A percentile compares a stretch with the other conserved stretches of the same genome.
These are phyloP conservation scores for Ganoderma leucocontextum DNA, from an alignment of 1,284 basidiomycete genomes.

Conservation along the genomic window DNA sequence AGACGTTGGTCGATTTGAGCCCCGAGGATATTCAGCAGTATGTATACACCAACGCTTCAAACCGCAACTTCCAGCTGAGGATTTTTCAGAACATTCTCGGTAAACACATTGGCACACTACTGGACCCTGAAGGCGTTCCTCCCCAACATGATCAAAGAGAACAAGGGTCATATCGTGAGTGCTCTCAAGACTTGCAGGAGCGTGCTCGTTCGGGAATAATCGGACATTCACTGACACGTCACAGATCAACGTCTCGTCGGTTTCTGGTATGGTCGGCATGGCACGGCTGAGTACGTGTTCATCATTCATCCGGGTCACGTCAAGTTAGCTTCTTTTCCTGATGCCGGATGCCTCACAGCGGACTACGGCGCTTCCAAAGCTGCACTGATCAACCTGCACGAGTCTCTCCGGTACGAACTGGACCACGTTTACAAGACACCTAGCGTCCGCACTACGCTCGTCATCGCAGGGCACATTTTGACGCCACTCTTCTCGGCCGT, in stretches of 20 bases:
- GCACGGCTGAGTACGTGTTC: conserved; percentile 79
- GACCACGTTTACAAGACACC: conserved; percentile 83
- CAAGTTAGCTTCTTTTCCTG: conserved; percentile 11
- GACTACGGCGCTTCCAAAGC: conserved; percentile 93
- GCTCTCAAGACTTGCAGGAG: not conserved
- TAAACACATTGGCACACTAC: conserved; percentile 90
- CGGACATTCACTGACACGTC: not conserved
- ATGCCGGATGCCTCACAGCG: conserved; percentile 52
- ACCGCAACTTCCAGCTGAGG: conserved; percentile 5
- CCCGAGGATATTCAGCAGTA: conserved; percentile 85
- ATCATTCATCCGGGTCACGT: conserved; percentile 1
- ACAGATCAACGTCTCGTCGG: conserved; percentile 81
- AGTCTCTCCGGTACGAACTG: conserved; percentile 85
- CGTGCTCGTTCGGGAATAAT: not conserved
- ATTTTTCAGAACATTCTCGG: conserved; percentile 80
- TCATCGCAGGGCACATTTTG: conserved; percentile 78
- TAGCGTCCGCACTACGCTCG: conserved; percentile 80
- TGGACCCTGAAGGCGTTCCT: conserved; percentile 93
- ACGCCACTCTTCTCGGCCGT: conserved; percentile 79
- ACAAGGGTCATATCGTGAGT: conserved; percentile 85
- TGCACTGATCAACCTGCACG: conserved; percentile 78
- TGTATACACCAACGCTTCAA: conserved; percentile 36
- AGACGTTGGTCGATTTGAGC: conserved; percentile 81
- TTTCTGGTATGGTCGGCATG: conserved; percentile 78
- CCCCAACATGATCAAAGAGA: conserved; percentile 84